Conservation (phyloP, 2,329 filamentous ascomycete genomes). For the Cordyceps javanica region DNA sequence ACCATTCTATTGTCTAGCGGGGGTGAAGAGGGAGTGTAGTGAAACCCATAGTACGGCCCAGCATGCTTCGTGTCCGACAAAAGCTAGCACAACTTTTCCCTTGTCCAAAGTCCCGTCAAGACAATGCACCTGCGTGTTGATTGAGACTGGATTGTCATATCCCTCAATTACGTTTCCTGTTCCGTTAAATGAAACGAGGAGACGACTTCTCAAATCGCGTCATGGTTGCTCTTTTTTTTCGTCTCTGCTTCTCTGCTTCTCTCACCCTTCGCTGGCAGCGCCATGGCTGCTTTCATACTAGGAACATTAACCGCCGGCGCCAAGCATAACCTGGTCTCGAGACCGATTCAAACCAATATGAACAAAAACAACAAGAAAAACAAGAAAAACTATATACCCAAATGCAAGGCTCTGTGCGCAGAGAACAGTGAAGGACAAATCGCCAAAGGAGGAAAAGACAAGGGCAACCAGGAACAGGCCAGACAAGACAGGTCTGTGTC, state of each 20-base stretch:
- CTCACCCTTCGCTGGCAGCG: neutral
- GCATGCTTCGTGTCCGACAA: neutral
- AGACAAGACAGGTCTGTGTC: neutral
- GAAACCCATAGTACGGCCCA: neutral
- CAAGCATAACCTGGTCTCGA: slow-evolving; percentile 13
- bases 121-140: neutral
- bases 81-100: neutral
- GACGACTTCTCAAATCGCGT: neutral
- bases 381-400: slow-evolving; percentile 13
- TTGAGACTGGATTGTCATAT: neutral
- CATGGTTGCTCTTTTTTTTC: neutral
- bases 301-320: slow-evolving; percentile 12
- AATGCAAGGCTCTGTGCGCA: slow-evolving; percentile 10
- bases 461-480: neutral
- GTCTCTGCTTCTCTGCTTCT: neutral
- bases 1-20: slow-evolving; percentile 7
- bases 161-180: neutral
- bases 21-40: neutral
- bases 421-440: slow-evolving; percentile 12
- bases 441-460: neutral
- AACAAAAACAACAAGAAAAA: slow-evolving; percentile 24
- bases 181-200: neutral
- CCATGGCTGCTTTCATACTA: slow-evolving; percentile 6
- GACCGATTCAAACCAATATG: slow-evolving; percentile 11
- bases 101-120: neutral